Percentiles rank a stretch among this genome's conserved stretches.
Conservation (phyloP, 257 asterid genomes). For the Solanum gracilifrons region DNA sequence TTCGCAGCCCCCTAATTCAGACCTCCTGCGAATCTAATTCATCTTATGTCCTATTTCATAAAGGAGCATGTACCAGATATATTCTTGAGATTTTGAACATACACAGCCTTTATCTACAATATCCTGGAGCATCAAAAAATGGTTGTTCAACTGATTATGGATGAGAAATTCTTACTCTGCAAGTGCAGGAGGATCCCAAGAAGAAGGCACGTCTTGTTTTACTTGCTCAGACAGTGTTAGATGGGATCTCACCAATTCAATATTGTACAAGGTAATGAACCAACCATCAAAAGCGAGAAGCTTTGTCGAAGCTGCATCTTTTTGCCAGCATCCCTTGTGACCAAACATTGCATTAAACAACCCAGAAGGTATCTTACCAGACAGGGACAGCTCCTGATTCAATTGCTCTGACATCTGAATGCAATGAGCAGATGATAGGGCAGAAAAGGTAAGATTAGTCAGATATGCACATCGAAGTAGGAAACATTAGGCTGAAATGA, state of each 20-base stretch:
- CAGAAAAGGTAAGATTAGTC: background rate
- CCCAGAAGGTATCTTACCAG: conserved; percentile 92
- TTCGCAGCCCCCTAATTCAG: background rate
- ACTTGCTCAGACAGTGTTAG: conserved; percentile 52
- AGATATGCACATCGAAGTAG: background rate
- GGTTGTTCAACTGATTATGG: background rate
- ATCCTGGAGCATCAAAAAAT: background rate
- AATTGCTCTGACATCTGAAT: conserved; percentile 79
- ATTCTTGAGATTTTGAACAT: background rate
- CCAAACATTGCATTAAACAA: conserved; percentile 72
- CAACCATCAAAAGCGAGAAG: conserved; percentile 87
- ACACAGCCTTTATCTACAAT: background rate
- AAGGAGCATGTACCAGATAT: background rate
- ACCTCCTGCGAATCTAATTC: background rate
- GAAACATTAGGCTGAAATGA: background rate
- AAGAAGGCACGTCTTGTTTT: conserved; percentile 65
- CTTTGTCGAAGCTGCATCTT: conserved; percentile 70
- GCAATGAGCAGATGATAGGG: background rate
- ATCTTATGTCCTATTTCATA: background rate
- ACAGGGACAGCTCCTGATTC: conserved; percentile 67
- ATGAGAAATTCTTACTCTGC: conserved; percentile 60
- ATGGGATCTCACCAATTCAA: conserved; percentile 67
- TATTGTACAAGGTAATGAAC: conserved; percentile 69
- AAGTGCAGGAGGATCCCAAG: conserved; percentile 88
- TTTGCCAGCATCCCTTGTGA: conserved; percentile 90